Conservation (phyloP, 495 filamentous ascomycete species). For the Chlorociboria aeruginascens region DNA sequence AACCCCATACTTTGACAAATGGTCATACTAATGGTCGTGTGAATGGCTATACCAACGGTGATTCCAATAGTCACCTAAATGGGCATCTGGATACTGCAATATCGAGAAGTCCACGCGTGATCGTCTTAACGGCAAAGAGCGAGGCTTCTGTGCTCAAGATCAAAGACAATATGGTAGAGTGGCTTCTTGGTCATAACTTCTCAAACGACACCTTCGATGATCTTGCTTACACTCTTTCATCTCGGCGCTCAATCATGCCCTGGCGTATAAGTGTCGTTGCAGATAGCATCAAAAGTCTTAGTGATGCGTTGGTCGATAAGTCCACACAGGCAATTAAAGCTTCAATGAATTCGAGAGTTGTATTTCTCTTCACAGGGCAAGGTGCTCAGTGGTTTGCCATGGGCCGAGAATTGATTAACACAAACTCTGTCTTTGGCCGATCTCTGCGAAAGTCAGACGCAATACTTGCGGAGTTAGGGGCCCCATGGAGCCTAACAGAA, state of each 20-base stretch:
- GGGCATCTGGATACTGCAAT: no score
- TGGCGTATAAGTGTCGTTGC: not conserved
- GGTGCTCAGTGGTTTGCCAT: constrained; percentile 42
- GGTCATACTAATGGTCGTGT: not conserved
- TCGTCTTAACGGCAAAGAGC: no score
- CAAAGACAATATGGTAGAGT: no score
- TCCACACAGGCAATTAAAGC: not conserved
- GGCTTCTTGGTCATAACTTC: no score
- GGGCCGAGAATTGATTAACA: constrained; percentile 24
- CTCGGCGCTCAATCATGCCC: not conserved
- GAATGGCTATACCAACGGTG: no score
- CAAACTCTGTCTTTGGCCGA: not conserved
- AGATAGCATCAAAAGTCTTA: not conserved
- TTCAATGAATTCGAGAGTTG: not conserved
- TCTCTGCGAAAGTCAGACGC: not conserved
- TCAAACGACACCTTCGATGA: not conserved
- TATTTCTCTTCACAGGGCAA: constrained; percentile 17
- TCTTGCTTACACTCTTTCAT: not conserved
- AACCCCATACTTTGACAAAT: not conserved
- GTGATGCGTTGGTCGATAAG: not conserved
- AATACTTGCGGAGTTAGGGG: not conserved
- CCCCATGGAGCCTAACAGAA: constrained; percentile 4
- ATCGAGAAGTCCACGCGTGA: no score
- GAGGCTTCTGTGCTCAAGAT: no score
- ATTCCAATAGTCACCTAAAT: no score